Percentiles rank a stretch among this genome's conserved stretches.
Evolutionary conservation across 768 basidiomycete species (phyloP).

Genomic region (Mycena vitilis): DNA sequence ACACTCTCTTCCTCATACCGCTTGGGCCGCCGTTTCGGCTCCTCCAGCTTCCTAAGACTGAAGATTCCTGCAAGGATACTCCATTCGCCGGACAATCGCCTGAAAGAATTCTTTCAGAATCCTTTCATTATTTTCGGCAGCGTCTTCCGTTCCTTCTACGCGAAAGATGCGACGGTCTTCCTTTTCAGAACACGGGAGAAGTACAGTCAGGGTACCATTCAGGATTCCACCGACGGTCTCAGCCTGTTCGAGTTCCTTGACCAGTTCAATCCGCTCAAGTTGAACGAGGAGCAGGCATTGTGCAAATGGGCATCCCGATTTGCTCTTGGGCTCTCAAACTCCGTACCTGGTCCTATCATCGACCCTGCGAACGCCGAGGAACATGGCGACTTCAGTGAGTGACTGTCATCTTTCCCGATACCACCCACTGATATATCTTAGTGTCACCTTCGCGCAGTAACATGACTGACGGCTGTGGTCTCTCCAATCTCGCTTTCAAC

Average conservation of each 20-base stretch:
- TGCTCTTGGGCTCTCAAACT: constrained; percentile 71
- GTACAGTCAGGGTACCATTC: constrained; percentile 37
- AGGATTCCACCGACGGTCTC: constrained; percentile 27
- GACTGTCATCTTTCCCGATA: not conserved
- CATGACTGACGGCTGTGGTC: constrained; percentile 70
- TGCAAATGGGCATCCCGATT: constrained; percentile 75
- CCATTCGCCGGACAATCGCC: constrained; percentile 42
- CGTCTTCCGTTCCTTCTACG: constrained; percentile 70
- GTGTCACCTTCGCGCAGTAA: constrained; percentile 48
- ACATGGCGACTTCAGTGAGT: constrained; percentile 63
- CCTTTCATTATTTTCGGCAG: constrained; percentile 64
- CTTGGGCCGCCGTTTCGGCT: constrained; percentile 71
- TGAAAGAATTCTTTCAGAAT: constrained; percentile 56
- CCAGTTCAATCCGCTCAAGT: constrained; percentile 63
- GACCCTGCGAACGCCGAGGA: constrained; percentile 48
- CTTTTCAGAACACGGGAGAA: constrained; percentile 65
- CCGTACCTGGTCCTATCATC: constrained; percentile 65
- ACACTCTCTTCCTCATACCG: constrained; percentile 66
- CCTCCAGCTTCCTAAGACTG: constrained; percentile 64
- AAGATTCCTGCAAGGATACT: constrained; percentile 51
- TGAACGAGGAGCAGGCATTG: constrained; percentile 67
- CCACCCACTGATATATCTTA: constrained; percentile 26
- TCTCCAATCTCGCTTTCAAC: constrained; percentile 53
- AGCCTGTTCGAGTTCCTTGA: constrained; percentile 62
- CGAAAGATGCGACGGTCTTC: constrained; percentile 69